A percentile compares a stretch with the other conserved stretches of the same genome.
These are phyloP conservation scores for Cupressus sempervirens DNA, from an alignment of 75 land plant species.

Conservation along the genomic window DNA sequence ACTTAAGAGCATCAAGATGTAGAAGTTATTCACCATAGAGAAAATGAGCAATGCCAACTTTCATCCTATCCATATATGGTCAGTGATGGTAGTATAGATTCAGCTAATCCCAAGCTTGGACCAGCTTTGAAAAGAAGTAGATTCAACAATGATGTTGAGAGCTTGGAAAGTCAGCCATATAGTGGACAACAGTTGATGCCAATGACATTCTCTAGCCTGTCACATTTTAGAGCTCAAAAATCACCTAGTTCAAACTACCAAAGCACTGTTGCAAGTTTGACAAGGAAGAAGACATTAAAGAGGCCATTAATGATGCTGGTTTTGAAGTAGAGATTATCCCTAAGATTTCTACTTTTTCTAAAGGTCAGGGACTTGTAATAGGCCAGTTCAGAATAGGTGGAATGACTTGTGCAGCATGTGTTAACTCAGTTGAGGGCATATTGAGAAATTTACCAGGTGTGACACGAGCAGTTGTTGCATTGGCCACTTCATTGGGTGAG, in stretches of 20 bases:
- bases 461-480: slow-evolving; percentile 70
- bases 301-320: slow-evolving; percentile 95
- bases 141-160: slow-evolving; percentile 1
- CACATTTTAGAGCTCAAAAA: slow-evolving; percentile 4
- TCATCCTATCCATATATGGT: slow-evolving; percentile 8
- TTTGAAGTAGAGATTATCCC: slow-evolving; percentile 85
- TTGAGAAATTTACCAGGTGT: slow-evolving; percentile 78
- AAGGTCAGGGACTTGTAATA: slow-evolving; percentile 33
- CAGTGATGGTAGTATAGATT: background rate
- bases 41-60: background rate
- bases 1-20: slow-evolving; percentile 3
- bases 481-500: slow-evolving; percentile 85
- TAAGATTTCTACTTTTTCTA: slow-evolving; percentile 26
- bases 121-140: slow-evolving; percentile 10
- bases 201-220: background rate
- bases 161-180: background rate
- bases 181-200: background rate
- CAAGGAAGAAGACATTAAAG: slow-evolving; percentile 61
- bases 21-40: background rate
- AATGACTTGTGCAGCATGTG: slow-evolving; percentile 99
- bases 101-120: background rate
- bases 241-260: slow-evolving; percentile 10
- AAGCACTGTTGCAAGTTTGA: background rate
- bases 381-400: slow-evolving; percentile 88
- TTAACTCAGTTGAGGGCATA: slow-evolving; percentile 86